Evolutionary conservation across 1,284 basidiomycete genomes (phyloP).

Genomic region (Marasmius fiardii): DNA sequence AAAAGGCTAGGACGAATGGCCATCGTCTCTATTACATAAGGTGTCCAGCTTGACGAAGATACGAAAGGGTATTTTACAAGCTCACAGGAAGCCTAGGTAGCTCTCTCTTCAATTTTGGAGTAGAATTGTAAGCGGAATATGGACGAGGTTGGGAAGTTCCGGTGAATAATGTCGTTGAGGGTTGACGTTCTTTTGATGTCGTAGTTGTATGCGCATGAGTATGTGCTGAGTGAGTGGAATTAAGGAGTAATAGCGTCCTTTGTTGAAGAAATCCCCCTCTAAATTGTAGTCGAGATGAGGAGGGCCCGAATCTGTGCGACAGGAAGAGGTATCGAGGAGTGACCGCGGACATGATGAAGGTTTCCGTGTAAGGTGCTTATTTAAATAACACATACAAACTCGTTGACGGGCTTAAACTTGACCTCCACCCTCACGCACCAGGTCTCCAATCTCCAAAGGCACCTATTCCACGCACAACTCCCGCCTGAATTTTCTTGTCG

Average conservation of each 20-base stretch:
- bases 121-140: slow-evolving; percentile 29
- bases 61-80: not conserved
- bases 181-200: not conserved
- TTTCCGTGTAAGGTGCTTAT: not conserved
- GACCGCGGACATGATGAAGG: slow-evolving; percentile 1
- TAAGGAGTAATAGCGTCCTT: too few relatives aligned
- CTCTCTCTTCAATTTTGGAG: slow-evolving; percentile 29
- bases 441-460: too few relatives aligned
- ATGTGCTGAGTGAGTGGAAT: not conserved
- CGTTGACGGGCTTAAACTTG: not conserved
- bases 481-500: too few relatives aligned
- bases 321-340: not conserved
- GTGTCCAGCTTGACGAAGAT: not conserved
- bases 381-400: not conserved
- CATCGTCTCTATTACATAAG: slow-evolving; percentile 50
- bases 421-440: not conserved
- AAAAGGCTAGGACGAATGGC: slow-evolving; percentile 54
- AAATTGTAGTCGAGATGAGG: not conserved
- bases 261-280: too few relatives aligned
- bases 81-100: slow-evolving; percentile 41
- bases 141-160: slow-evolving; percentile 31
- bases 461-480: too few relatives aligned
- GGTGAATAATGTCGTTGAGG: slow-evolving; percentile 23
- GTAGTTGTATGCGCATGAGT: not conserved
- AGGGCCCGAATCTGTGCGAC: not conserved